Base-by-base conservation (phyloP, 768 basidiomycete species). In the Pulveroboletus ravenelii region DNA sequence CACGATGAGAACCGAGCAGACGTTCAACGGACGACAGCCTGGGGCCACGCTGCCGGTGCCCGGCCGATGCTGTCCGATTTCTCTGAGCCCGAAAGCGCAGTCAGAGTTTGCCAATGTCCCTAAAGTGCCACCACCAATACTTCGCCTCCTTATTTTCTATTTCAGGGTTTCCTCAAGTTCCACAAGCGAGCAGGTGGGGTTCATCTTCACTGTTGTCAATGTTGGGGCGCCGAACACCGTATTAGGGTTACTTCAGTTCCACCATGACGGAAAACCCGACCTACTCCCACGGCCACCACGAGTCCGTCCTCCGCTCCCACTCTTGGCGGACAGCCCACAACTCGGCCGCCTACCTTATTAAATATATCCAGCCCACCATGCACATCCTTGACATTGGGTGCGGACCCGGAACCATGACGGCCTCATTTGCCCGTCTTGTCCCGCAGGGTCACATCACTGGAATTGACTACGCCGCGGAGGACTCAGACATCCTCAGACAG, bases 341-440 rank as follows among this genome's bases (percentile, higher is more conserved):
- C 60, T 74, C 73, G 0, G 73, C 75, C 3, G 65, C 64, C 0
- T 74, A 72, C 57, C 65, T 79, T 20, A 47, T 77, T 31, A 61
- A 63, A 10, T 61, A 65, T 35, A 58, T 78, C 29, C 61, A 66
- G 23, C 71, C 73, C 1, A 47, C 58, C 41, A 69, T 74, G 69
- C 52, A 61, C 32, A 68, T 80, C 48, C 74, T 80, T 38, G 79
- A 80, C 57, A 58, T 79, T 32, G 78, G 78, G 10, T 79, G 75
- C 53, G 78, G 79, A 0, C 78, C 79, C 0, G 79, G 78, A 0
- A 75, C 74, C 13, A 79, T 80, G 61, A 77, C 77, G 2, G 52
- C 59, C 29, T 72, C 72, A 46, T 61, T 81, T 18, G 78, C 78
- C 2, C 50, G 50, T 1, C 64, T 66, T 50, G 72, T 74, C 15